Evolutionary conservation across 805 yeast species (phyloP).

Genomic region (Huiozyma naganishii): DNA sequence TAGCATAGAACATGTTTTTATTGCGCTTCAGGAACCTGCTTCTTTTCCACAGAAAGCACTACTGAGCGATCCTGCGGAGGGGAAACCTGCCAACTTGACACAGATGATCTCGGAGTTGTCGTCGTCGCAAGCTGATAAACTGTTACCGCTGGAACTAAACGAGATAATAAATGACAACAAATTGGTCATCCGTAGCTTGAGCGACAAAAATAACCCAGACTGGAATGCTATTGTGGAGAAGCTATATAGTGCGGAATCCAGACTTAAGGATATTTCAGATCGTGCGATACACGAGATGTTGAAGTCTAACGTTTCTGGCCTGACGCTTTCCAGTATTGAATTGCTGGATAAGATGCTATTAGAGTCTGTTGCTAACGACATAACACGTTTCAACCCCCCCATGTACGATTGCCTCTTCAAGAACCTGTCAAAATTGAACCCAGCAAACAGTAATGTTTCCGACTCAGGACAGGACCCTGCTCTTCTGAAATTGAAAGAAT

Average conservation of each 20-base stretch:
- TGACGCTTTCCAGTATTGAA: conserved; percentile 19
- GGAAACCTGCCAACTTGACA: conserved; percentile 6
- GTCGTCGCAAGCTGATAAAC: conserved; percentile 6
- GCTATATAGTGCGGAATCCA: conserved; percentile 8
- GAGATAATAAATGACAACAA: conserved; percentile 17
- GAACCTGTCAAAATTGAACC: conserved; percentile 11
- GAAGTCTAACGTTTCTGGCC: conserved; percentile 4
- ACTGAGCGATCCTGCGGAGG: neutral
- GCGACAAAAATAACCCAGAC: conserved; percentile 14
- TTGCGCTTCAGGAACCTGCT: neutral
- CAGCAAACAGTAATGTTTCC: neutral
- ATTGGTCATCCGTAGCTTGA: conserved; percentile 13
- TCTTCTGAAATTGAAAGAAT: conserved; percentile 11
- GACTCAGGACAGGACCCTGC: conserved; percentile 5
- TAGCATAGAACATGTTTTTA: neutral
- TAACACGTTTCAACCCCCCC: neutral
- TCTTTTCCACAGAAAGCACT: neutral
- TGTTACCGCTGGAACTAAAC: conserved; percentile 14
- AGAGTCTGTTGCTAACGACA: conserved; percentile 8
- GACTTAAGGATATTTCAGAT: conserved; percentile 7
- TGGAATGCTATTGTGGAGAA: conserved; percentile 21
- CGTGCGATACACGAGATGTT: conserved; percentile 6
- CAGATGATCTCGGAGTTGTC: conserved; percentile 10
- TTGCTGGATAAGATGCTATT: conserved; percentile 20
- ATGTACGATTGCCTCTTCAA: conserved; percentile 21